Evolutionary conservation across 2,329 filamentous ascomycete species (phyloP), one percentile per base, ranked within the genome.

Genomic region (Aspergillus versicolor): DNA sequence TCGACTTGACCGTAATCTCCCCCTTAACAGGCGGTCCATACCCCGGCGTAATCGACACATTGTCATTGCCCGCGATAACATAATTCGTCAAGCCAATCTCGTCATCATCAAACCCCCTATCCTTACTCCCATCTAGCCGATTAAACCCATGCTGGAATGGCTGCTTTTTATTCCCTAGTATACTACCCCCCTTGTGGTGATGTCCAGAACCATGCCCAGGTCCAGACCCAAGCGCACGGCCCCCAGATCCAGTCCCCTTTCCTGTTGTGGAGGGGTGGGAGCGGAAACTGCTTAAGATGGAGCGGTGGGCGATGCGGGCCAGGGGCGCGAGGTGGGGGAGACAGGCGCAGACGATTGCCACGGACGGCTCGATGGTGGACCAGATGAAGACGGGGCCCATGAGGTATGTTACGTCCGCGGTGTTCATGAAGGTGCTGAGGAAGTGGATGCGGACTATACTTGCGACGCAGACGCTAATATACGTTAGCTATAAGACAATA

Each of bases 291-390:
- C 38, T 51, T 2, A 32, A 38, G 4, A 51, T 30, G 8, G 32
- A 51, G 21, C 34, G 38, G 30, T 52, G 47, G 6, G 47, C 38
- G n/a, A 56, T 22, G n/a, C 45, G 43, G 38, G 41, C 38, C 12
- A 73, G 38, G 13, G 58, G 58, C 7, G 51, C 47, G 34, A 61
- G 52, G 19, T 58, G 58, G 2, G 58, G 58, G 38, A 61, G 34
- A 21, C 53, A 61, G 17, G 60, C 56, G 40, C 60, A 60, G 55
- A 62, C 44, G 57, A 57, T 52, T 27, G 46, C 53, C 5, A 61
- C 38, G 5, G 43, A 47, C 0, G 60, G 53, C 9, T 62, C 58
- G 43, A 62, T 61, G 40, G 49, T 62, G 5, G 55, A 51, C 55
- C 55, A 58, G 45, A 58, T 56, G 41, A 61, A 62, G 12, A 61